Base-by-base conservation (phyloP, 176 grass and related monocot species). In the Oryza brachyantha region DNA sequence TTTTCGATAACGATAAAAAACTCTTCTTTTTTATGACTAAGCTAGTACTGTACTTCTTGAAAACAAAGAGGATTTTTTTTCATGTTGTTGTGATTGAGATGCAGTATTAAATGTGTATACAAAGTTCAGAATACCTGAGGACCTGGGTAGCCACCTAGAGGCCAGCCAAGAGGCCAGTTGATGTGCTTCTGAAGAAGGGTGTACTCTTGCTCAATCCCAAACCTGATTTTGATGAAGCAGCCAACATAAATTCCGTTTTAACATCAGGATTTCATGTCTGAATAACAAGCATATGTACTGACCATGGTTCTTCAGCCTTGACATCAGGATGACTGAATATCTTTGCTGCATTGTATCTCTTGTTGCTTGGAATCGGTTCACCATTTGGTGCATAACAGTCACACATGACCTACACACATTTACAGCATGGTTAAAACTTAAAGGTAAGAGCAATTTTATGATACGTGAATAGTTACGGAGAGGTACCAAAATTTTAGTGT, bases 81-180 rank as follows among this genome's bases (percentile, higher is more conserved):
- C n/a, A n/a, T n/a, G n/a, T n/a, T 42, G 50, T 22, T 10, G 70
- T 66, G 39, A 50, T 41, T 29, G 31, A 40, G n/a, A 48, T 75
- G 62, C 16, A 52, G 14, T 24, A 0, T 59, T 17, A 17, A 8
- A 24, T 2, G 35, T 84, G 35, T 31, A 10, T 21, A 57, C 0
- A 3, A 52, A 52, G 7, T 52, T 50, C 46, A 50, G 17, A 35
- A 11, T 83, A 98, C 95, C 84, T 98, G 95, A 79, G 95, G 92
- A 24, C 89, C 95, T 78, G 95, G 95, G 72, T 70, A 98, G 13
- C 95, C 95, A 42, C 95, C 92, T 34, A 94, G 8, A 39, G 95
- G 92, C 95, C 95, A 98, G 3, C 95, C 95, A 55, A 98, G 77
- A 29, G 95, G 95, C 95, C 95, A 98, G 12, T 92, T 98, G 38